These are phyloP conservation scores for Paraglomus occultum DNA, from an alignment of 192 early-diverging fungal genomes.

Conservation along the genomic window DNA sequence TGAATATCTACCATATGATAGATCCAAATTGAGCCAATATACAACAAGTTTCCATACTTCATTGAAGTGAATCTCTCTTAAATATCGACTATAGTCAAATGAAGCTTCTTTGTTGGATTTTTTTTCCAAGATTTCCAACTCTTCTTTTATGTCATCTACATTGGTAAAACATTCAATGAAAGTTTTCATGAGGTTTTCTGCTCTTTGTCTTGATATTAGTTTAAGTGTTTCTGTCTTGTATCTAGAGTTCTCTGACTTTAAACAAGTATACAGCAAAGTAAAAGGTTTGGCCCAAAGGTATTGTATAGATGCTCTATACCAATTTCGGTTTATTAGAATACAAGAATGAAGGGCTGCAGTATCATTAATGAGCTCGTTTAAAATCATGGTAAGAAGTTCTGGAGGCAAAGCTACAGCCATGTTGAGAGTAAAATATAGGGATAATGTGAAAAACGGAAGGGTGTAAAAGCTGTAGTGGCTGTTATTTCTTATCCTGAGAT, in stretches of 20 bases:
- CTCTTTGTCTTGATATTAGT: too few species aligned
- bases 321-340: conserved; percentile 2
- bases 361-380: not conserved
- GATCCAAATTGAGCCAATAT: not conserved
- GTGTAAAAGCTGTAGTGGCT: too few species aligned
- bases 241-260: too few species aligned
- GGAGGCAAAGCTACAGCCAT: not conserved
- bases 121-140: too few species aligned
- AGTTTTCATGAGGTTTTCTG: too few species aligned
- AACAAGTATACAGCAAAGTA: not conserved
- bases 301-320: not conserved
- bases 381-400: not conserved
- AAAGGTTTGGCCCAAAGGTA: conserved; percentile 10
- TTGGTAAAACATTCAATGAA: too few species aligned
- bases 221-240: too few species aligned
- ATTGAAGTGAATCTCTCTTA: not conserved
- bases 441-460: too few species aligned
- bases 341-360: not conserved
- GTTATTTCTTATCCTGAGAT: too few species aligned
- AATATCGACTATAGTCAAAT: conserved; percentile 5
- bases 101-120: not conserved
- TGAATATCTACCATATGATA: too few species aligned
- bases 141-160: too few species aligned
- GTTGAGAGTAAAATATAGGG: too few species aligned
- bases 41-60: not conserved